Evolutionary conservation across 2,329 filamentous ascomycete genomes (phyloP).

Genomic region (Neofusicoccum parvum): DNA sequence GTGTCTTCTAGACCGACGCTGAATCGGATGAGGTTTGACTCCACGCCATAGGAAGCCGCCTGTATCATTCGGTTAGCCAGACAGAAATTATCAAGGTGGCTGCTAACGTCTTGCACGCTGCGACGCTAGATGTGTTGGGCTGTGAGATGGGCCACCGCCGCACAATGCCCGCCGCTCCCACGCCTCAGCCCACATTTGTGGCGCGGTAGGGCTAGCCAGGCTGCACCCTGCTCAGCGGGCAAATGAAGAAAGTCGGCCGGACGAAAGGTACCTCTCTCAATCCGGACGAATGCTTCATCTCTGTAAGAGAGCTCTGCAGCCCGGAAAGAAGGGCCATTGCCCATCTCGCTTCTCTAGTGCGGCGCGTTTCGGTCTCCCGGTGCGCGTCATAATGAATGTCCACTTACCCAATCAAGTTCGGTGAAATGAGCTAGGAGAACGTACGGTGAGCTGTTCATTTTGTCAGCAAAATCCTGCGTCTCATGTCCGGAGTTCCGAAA

Average conservation of each 20-base stretch:
- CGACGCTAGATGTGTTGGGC: background rate
- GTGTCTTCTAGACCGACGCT: slow-evolving; percentile 89
- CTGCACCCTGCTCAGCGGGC: slow-evolving; percentile 6
- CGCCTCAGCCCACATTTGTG: slow-evolving; percentile 4
- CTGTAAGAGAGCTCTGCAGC: slow-evolving; percentile 15
- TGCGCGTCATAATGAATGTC: slow-evolving; percentile 4
- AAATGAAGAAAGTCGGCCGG: background rate
- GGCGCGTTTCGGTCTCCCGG: background rate
- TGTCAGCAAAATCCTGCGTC: slow-evolving; percentile 2
- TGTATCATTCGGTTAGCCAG: slow-evolving; percentile 29
- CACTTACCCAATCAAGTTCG: slow-evolving; percentile 83
- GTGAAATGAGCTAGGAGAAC: slow-evolving; percentile 88
- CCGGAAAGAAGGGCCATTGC: background rate
- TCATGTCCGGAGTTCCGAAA: background rate
- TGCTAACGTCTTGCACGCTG: background rate
- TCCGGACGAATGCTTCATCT: background rate
- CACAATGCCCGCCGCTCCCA: background rate
- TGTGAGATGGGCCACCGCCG: background rate
- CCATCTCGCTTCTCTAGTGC: slow-evolving; percentile 11
- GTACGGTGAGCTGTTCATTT: slow-evolving; percentile 70
- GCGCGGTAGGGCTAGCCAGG: slow-evolving; percentile 8
- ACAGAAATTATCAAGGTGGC: slow-evolving; percentile 1
- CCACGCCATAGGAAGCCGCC: slow-evolving; percentile 77
- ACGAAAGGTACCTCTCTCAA: slow-evolving; percentile 1
- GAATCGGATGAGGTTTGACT: slow-evolving; percentile 77